A percentile compares a stretch with the other conserved stretches of the same genome.
Evolutionary conservation across 257 asterid genomes (phyloP).

Genomic region (Solanum tacnaense): DNA sequence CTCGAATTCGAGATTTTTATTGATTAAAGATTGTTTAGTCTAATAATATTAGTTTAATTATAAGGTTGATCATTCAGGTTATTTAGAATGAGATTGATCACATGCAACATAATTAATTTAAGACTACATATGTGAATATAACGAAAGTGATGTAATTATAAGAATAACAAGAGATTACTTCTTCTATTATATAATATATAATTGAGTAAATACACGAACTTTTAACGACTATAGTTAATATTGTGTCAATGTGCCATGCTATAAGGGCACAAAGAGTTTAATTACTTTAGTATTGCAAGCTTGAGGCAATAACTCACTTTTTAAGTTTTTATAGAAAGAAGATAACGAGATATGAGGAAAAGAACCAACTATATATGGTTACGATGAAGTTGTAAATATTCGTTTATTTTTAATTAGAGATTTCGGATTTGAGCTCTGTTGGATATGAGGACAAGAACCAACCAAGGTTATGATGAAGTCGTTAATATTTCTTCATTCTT

Average conservation of each 20-base stretch:
- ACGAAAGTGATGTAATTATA: background rate
- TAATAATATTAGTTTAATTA: background rate
- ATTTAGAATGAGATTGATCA: background rate
- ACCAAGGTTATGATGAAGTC: background rate
- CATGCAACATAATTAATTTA: background rate
- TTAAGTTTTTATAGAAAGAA: background rate
- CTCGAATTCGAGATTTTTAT: background rate
- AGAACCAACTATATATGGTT: background rate
- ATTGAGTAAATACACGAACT: background rate
- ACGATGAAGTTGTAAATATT: background rate
- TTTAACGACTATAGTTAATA: background rate
- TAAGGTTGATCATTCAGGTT: background rate
- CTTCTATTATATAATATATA: background rate
- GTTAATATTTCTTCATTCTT: background rate
- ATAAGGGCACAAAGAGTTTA: background rate
- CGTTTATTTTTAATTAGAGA: background rate
- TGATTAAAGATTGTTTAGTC: background rate
- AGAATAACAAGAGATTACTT: background rate
- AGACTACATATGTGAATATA: background rate
- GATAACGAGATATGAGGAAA: background rate
- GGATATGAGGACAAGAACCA: background rate
- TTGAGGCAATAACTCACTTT: background rate
- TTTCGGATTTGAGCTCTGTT: fast-evolving
- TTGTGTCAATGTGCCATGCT: background rate
- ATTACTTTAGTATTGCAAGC: background rate